Evolutionary conservation across 2,329 filamentous ascomycete species (phyloP).

Genomic region (Esteya vermicola): DNA sequence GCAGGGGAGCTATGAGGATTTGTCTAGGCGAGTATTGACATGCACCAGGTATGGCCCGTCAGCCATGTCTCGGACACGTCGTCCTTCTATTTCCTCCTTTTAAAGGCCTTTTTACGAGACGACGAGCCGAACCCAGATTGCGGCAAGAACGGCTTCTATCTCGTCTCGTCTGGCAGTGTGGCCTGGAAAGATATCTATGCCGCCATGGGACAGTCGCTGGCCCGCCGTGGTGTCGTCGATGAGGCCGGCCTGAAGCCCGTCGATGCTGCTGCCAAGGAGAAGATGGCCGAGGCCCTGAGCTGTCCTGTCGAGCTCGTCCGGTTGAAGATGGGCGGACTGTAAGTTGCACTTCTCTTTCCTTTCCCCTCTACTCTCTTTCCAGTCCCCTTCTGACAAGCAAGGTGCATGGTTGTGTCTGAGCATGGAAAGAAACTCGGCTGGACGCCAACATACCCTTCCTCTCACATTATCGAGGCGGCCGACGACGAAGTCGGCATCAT

Average conservation of each 20-base stretch:
- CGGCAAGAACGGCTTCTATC: conserved; percentile 32
- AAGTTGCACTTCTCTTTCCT: background rate
- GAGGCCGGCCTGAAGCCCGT: conserved; percentile 21
- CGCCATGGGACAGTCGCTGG: conserved; percentile 26
- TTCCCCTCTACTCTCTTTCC: background rate
- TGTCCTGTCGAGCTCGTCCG: conserved; percentile 21
- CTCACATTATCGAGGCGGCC: conserved; percentile 30
- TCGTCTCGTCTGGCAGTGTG: conserved; percentile 32
- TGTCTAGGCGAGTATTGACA: background rate
- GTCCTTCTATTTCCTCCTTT: conserved; percentile 27
- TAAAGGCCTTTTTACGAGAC: conserved; percentile 26
- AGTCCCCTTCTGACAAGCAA: conserved; percentile 12
- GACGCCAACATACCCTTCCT: conserved; percentile 24
- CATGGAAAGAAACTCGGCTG: conserved; percentile 29
- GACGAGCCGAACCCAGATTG: conserved; percentile 20
- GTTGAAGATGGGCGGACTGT: conserved; percentile 24
- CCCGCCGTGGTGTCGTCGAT: conserved; percentile 22
- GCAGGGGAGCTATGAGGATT: background rate
- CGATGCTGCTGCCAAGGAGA: conserved; percentile 19
- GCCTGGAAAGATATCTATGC: conserved; percentile 35
- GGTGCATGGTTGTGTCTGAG: conserved; percentile 27
- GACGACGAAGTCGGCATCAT: conserved; percentile 32
- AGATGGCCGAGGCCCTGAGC: conserved; percentile 26
- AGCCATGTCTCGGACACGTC: conserved; percentile 34
- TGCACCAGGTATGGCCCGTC: conserved; percentile 34